Conservation (phyloP, 805 yeast genomes). For the Debaryomyces hansenii region DNA sequence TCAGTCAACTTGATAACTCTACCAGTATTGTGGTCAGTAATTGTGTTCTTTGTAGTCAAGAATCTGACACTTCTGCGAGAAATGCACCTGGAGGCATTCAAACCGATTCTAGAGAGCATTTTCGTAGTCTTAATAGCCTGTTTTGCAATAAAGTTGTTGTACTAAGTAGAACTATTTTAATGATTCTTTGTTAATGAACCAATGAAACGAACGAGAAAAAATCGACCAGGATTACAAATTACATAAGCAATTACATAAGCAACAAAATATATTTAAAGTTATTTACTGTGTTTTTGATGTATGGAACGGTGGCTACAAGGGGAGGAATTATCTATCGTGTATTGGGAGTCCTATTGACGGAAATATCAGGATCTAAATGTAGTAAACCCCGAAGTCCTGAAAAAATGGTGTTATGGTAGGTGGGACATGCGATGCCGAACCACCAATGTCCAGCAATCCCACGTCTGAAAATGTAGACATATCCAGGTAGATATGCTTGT, state of each 20-base stretch:
- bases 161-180: not conserved
- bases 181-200: not conserved
- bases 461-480: no score
- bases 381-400: no score
- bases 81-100: conserved; percentile 13
- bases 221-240: not conserved
- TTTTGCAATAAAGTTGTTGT: not conserved
- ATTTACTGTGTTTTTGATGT: no score
- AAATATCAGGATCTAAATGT: no score
- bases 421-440: no score
- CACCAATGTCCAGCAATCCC: no score
- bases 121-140: not conserved
- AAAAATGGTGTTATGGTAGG: no score
- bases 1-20: conserved; percentile 40
- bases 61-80: conserved; percentile 11
- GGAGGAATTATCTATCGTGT: no score
- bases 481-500: not conserved
- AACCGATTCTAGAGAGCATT: conserved; percentile 32
- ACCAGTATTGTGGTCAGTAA: conserved; percentile 42
- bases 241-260: not conserved
- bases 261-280: not conserved
- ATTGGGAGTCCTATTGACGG: no score
- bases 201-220: conserved; percentile 4
- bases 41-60: conserved; percentile 36
- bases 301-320: no score